A percentile compares a stretch with the other conserved stretches of the same genome.
These are phyloP conservation scores for Didymella arachidicola DNA, from an alignment of 2,329 filamentous ascomycete species.

Conservation along the genomic window DNA sequence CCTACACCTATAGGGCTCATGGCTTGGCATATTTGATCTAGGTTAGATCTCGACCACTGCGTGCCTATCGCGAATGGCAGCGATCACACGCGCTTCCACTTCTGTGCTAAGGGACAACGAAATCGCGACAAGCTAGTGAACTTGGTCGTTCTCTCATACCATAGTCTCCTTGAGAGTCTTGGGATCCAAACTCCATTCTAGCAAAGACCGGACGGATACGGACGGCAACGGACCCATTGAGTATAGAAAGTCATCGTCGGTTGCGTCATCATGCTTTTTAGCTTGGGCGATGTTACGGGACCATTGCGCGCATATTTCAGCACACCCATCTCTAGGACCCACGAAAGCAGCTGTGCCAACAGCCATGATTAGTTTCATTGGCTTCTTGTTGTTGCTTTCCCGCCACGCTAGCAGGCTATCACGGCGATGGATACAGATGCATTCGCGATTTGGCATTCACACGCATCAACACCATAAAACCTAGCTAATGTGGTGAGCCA, in stretches of 20 bases:
- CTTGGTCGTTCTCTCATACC: background rate
- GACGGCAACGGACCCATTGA: too few species aligned
- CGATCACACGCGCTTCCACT: background rate
- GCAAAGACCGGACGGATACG: background rate
- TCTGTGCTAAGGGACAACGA: background rate
- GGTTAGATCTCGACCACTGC: slow-evolving; percentile 2
- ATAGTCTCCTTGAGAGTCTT: background rate
- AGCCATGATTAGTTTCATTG: background rate
- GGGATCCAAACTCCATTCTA: background rate
- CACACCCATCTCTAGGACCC: background rate
- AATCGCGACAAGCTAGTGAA: background rate
- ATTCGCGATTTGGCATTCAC: background rate
- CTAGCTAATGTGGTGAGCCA: background rate
- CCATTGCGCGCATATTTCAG: background rate
- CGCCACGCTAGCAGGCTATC: background rate
- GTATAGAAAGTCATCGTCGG: background rate
- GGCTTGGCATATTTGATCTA: slow-evolving; percentile 5
- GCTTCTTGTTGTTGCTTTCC: background rate
- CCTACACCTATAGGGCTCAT: background rate
- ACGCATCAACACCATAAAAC: background rate
- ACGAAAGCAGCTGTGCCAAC: background rate
- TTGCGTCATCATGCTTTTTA: background rate
- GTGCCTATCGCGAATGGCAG: slow-evolving; percentile 5
- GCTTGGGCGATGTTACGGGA: background rate
- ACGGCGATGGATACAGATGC: slow-evolving; percentile 1